Evolutionary conservation across 495 filamentous ascomycete genomes (phyloP), one percentile per base, ranked within the genome.

Genomic region (Letharia columbiana): DNA sequence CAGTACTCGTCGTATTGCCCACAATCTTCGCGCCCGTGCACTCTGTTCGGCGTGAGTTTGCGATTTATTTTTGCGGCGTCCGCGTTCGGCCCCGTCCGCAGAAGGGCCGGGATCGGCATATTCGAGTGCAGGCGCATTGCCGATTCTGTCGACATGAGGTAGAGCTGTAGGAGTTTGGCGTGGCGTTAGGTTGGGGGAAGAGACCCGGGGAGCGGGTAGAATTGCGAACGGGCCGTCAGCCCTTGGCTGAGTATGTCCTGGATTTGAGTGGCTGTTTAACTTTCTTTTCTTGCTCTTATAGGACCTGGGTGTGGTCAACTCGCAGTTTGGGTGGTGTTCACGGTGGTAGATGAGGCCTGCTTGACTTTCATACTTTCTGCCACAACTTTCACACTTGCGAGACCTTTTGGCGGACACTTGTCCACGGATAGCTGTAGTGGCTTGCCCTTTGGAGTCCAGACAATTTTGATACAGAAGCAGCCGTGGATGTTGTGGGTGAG

Each of bases 1-100:
- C 23, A 44, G 52, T 23, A 54, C 63, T 59, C 57, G 40, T 41
- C 63, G 52, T 47, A 47, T 65, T 4, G 63, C 63, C 63, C 52
- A 65, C 17, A 44, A 40, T 33, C 31, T 65, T 35, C 40, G 56
- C 54, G 41, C 41, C 13, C 52, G 40, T 59, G 63, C 63, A 33
- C 63, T 65, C 0, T 44, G 37, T 56, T 56, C 41, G 33, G 35
- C 41, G 15, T 57, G 10, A 31, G 1, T 5, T 33, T 28, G n/a
- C n/a, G 23, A 9, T 54, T 33, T 33, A 33, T 2, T 11, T 28
- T 28, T 23, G 23, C 49, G 23, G 13, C 12, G 8, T 28, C 47
- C n/a, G 7, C n/a, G 20, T 2, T 49, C 47, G 9, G 47, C 47
- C 7, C n/a, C 47, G 7, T 49, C n/a, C 9, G 47, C 47, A n/a